phyloP scores from a whole-genome alignment of 1,284 basidiomycete genomes.

The Pholiota adiposa region DNA sequence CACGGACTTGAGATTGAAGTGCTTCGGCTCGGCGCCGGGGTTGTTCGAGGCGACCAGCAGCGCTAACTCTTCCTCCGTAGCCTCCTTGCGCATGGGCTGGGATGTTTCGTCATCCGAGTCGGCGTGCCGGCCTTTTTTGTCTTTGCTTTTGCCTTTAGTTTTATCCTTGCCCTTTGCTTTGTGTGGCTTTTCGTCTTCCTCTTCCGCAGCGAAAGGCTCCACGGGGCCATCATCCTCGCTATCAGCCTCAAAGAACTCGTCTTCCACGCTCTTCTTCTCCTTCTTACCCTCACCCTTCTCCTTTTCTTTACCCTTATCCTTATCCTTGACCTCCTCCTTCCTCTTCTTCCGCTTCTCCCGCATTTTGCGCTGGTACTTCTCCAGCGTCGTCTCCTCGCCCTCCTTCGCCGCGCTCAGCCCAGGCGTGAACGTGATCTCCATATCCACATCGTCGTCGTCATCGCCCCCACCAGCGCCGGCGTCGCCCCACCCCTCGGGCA shows the following conservation, averaged over 20 bases:
- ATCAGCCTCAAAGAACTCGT: constrained; percentile 78
- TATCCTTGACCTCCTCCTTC: constrained; percentile 68
- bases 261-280: constrained; percentile 36
- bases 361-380: constrained; percentile 85
- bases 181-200: not conserved
- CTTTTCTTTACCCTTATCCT: constrained; percentile 26
- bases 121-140: constrained; percentile 14
- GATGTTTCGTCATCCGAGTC: constrained; percentile 11
- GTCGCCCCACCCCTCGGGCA: constrained; percentile 84
- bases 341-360: constrained; percentile 83
- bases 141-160: constrained; percentile 5
- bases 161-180: constrained; percentile 11
- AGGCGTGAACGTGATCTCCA: constrained; percentile 94
- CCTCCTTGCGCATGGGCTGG: constrained; percentile 27
- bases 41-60: constrained; percentile 66
- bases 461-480: constrained; percentile 28
- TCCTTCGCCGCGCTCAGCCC: constrained; percentile 66
- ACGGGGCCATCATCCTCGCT: constrained; percentile 40
- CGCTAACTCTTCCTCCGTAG: constrained; percentile 68
- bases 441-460: constrained; percentile 66
- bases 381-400: constrained; percentile 80
- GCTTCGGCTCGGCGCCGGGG: constrained; percentile 60
- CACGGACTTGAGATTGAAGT: constrained; percentile 93
- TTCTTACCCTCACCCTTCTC: constrained; percentile 16
- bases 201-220: not conserved